Evolutionary conservation across 2,329 filamentous ascomycete species (phyloP).

Genomic region (Cercospora citrullina): DNA sequence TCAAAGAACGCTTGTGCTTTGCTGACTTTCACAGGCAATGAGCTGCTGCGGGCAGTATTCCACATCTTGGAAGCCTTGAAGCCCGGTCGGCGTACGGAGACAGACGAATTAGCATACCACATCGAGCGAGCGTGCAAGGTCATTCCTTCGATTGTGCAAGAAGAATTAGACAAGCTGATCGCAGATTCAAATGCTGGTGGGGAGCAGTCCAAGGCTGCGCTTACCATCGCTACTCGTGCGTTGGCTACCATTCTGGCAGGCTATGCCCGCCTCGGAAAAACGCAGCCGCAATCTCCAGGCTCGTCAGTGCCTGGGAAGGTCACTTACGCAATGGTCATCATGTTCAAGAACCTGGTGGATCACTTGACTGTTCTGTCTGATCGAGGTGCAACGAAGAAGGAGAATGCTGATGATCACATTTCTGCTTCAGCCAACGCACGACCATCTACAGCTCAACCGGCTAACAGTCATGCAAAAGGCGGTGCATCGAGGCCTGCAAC

Average conservation of each 20-base stretch:
- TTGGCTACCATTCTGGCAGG: slow-evolving; percentile 30
- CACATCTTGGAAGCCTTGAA: slow-evolving; percentile 33
- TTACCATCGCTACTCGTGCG: slow-evolving; percentile 29
- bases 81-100: slow-evolving; percentile 18
- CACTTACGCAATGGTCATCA: slow-evolving; percentile 37
- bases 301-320: slow-evolving; percentile 26
- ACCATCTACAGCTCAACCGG: slow-evolving; percentile 3
- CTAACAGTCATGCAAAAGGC: neutral
- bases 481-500: neutral
- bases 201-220: slow-evolving; percentile 21
- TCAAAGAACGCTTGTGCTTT: neutral
- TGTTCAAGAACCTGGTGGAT: slow-evolving; percentile 42
- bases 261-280: slow-evolving; percentile 26
- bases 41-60: slow-evolving; percentile 34
- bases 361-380: slow-evolving; percentile 28
- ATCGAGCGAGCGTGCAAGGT: slow-evolving; percentile 29
- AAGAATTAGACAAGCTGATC: slow-evolving; percentile 18
- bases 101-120: slow-evolving; percentile 31
- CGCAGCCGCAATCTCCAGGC: slow-evolving; percentile 11
- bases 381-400: slow-evolving; percentile 26
- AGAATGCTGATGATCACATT: neutral
- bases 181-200: slow-evolving; percentile 1
- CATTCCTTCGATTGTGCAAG: slow-evolving; percentile 29
- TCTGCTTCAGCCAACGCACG: neutral
- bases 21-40: slow-evolving; percentile 27